A percentile compares a stretch with the other conserved stretches of the same genome.
phyloP scores from a whole-genome alignment of 148 eudicot genomes.

The Chenopodium formosanum region DNA sequence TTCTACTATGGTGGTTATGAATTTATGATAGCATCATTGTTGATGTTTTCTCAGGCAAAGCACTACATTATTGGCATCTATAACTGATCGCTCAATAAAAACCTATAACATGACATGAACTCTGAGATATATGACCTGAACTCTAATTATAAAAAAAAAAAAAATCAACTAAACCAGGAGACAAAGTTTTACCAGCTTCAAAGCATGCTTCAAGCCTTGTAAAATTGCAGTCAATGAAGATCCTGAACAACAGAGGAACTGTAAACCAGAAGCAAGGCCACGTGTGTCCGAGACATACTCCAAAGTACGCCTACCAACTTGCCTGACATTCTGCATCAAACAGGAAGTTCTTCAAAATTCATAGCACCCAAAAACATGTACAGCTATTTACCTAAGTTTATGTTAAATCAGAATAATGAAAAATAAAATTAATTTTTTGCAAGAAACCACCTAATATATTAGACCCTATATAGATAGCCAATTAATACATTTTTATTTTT shows the following conservation, averaged over 20 bases:
- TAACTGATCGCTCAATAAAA: not conserved
- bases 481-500: not conserved
- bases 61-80: not conserved
- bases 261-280: constrained; percentile 78
- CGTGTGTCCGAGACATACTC: constrained; percentile 76
- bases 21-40: not conserved
- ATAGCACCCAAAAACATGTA: not conserved
- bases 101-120: not conserved
- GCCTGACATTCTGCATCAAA: constrained; percentile 76
- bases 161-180: not conserved
- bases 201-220: constrained; percentile 75
- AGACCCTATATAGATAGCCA: not conserved
- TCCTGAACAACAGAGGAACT: constrained; percentile 70
- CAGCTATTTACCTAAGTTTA: not conserved
- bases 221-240: constrained; percentile 60
- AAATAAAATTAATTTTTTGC: too few species aligned
- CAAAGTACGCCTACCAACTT: constrained; percentile 72
- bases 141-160: not conserved
- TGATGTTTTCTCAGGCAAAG: not conserved
- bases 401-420: not conserved
- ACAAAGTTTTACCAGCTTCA: constrained; percentile 59
- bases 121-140: not conserved
- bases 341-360: constrained; percentile 24
- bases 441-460: not conserved
- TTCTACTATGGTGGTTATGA: not conserved